These are phyloP conservation scores for Tetraselmis chui DNA, from an alignment of 139 green algal species.

Conservation along the genomic window DNA sequence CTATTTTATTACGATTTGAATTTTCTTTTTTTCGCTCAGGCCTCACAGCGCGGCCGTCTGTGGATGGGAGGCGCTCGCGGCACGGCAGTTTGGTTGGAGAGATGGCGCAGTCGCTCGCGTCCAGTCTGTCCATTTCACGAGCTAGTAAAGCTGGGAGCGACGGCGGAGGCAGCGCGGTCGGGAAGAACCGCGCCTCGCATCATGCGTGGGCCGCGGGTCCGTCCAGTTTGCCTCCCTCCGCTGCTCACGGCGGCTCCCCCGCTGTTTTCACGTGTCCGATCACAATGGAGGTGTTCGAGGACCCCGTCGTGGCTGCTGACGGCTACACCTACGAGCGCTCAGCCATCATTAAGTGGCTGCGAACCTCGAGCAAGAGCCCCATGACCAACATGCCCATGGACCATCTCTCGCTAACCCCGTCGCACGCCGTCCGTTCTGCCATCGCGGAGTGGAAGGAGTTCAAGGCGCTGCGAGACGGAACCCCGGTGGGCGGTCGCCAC, in stretches of 20 bases:
- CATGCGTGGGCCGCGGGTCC: neutral
- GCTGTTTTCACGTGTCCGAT: constrained; percentile 30
- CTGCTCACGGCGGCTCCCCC: no score
- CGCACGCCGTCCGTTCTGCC: neutral
- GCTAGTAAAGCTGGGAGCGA: neutral
- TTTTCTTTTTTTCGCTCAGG: no score
- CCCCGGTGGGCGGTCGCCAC: neutral
- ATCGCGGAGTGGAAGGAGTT: neutral
- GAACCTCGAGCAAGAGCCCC: neutral
- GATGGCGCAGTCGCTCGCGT: neutral
- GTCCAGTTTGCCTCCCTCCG: neutral
- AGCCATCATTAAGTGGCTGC: constrained; percentile 35
- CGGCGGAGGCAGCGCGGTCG: neutral
- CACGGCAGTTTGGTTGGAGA: neutral
- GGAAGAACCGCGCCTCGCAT: neutral
- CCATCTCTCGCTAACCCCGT: neutral
- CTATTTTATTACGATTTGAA: no score
- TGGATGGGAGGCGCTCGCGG: neutral
- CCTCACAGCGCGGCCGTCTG: neutral
- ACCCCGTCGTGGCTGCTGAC: constrained; percentile 41
- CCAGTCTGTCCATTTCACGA: neutral
- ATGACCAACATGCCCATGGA: constrained; percentile 13
- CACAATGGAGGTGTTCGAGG: constrained; percentile 27
- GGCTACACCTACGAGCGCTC: constrained; percentile 38
- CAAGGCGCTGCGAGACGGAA: neutral